These are phyloP conservation scores for Pelagomonas calceolata DNA, from an alignment of 108 stramenopile genomes.

Conservation along the genomic window DNA sequence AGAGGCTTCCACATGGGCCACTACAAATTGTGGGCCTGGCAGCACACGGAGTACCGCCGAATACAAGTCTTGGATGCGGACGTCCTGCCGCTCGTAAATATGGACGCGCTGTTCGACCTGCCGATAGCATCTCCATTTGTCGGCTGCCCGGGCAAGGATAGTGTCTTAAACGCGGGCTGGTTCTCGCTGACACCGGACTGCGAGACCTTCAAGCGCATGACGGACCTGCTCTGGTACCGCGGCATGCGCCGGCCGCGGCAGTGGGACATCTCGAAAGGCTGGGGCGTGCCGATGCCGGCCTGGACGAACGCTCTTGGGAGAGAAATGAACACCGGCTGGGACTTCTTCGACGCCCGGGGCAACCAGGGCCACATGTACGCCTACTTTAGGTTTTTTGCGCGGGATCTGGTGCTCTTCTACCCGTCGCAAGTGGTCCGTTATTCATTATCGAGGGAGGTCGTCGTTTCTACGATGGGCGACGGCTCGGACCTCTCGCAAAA, in stretches of 20 bases:
- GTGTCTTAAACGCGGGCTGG: not conserved
- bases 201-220: not conserved
- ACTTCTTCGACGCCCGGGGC: not conserved
- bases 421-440: not conserved
- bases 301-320: not conserved
- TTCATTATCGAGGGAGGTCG: no score
- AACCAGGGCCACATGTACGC: conserved; percentile 2
- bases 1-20: not conserved
- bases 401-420: not conserved
- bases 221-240: not conserved
- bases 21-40: conserved; percentile 2
- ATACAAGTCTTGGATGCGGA: conserved; percentile 59
- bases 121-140: conserved; percentile 12
- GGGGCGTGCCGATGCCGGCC: not conserved
- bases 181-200: not conserved
- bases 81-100: conserved; percentile 45
- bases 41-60: conserved; percentile 44
- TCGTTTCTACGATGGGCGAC: no score
- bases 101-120: conserved; percentile 49
- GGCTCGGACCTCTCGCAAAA: no score
- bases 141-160: not conserved
- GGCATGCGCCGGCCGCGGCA: not conserved
- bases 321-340: not conserved
- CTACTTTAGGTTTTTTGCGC: not conserved
- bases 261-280: not conserved